Evolutionary conservation across 441 rosid genomes (phyloP).

Genomic region (Daphne laureola): DNA sequence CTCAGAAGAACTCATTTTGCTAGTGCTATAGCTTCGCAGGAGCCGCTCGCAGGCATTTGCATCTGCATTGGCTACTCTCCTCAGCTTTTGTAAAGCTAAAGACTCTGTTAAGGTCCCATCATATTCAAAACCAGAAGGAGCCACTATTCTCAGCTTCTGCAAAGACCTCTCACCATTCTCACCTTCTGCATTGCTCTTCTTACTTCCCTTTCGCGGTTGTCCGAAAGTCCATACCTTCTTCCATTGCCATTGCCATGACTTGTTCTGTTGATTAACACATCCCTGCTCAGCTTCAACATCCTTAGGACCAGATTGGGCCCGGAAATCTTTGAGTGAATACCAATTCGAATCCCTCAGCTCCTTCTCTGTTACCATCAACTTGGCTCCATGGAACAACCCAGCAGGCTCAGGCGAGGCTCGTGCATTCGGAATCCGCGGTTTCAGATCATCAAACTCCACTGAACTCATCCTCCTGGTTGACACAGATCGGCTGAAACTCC

Average conservation of each 20-base stretch:
- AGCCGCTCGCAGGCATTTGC: slow-evolving; percentile 16
- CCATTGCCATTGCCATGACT: slow-evolving; percentile 44
- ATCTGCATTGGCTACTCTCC: no score
- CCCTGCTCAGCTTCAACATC: slow-evolving; percentile 27
- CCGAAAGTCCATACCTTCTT: slow-evolving; percentile 57
- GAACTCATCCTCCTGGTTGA: slow-evolving; percentile 40
- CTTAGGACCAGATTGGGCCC: slow-evolving; percentile 33
- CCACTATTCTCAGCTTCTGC: slow-evolving; percentile 44
- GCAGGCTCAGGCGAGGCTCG: slow-evolving; percentile 55
- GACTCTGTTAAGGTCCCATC: slow-evolving; percentile 26
- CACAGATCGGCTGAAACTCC: slow-evolving; percentile 49
- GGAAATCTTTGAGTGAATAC: no score
- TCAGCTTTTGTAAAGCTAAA: no score
- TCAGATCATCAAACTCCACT: slow-evolving; percentile 44
- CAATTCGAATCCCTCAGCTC: no score
- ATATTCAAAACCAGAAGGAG: slow-evolving; percentile 29
- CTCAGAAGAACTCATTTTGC: slow-evolving; percentile 46
- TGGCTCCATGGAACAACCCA: slow-evolving; percentile 40
- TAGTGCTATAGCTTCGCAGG: slow-evolving; percentile 61
- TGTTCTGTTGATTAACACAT: slow-evolving; percentile 34
- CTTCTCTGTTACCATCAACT: slow-evolving; percentile 32
- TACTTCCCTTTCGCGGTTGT: slow-evolving; percentile 37
- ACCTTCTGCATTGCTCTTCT: background rate
- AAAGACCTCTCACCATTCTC: slow-evolving; percentile 25
- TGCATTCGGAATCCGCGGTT: slow-evolving; percentile 31